phyloP scores from a whole-genome alignment of 23 red algal genomes.

The Agarophyton chilense region DNA sequence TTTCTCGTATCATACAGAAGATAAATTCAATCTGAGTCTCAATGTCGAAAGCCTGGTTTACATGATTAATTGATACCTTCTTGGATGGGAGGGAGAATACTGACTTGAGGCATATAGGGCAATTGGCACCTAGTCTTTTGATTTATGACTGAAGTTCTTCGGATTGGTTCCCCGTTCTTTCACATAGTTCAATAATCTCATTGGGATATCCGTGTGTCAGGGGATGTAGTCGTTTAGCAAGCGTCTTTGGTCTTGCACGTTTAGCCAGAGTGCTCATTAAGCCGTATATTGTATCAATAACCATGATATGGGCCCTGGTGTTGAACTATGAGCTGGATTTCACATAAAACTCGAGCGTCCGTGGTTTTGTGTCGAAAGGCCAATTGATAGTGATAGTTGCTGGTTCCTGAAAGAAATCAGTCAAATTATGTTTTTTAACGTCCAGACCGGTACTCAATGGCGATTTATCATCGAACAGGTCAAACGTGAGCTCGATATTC shows the following conservation, averaged over 20 bases:
- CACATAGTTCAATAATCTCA: slow-evolving; percentile 19
- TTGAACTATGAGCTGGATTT: not conserved
- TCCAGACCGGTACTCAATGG: slow-evolving; percentile 31
- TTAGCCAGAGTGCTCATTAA: not conserved
- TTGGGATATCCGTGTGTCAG: slow-evolving; percentile 14
- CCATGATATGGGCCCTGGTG: not conserved
- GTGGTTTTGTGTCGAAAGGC: not conserved
- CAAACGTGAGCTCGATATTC: slow-evolving; percentile 16
- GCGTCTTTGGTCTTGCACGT: not conserved
- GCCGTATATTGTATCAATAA: not conserved
- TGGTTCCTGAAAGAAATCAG: not conserved
- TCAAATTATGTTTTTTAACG: not conserved
- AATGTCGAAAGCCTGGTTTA: slow-evolving; percentile 42
- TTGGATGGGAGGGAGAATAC: not conserved
- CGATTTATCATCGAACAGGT: slow-evolving; percentile 37
- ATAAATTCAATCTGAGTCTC: slow-evolving; percentile 50
- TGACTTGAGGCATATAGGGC: slow-evolving; percentile 3
- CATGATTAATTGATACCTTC: slow-evolving; percentile 46
- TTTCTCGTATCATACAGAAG: slow-evolving; percentile 22
- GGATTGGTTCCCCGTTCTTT: not conserved
- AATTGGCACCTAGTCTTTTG: not conserved
- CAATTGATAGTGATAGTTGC: slow-evolving; percentile 4
- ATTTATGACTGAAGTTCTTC: not conserved
- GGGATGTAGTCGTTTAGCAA: slow-evolving; percentile 35
- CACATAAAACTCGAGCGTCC: slow-evolving; percentile 7